These are phyloP conservation scores for Psilocybe subaeruginosa DNA, from an alignment of 768 basidiomycete species.

Conservation along the genomic window DNA sequence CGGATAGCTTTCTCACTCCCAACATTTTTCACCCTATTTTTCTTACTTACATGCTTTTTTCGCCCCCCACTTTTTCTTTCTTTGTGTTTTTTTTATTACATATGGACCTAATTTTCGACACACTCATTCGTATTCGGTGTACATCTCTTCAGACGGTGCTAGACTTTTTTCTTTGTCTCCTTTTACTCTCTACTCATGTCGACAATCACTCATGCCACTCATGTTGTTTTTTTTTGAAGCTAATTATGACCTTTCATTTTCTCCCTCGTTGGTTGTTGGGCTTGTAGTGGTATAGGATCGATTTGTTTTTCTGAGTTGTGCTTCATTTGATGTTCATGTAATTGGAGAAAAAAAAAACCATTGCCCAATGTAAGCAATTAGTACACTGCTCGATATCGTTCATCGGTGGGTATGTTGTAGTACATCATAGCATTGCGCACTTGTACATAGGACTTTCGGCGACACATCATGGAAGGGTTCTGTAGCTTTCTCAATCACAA, in stretches of 20 bases:
- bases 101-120: constrained; percentile 10
- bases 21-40: constrained; percentile 15
- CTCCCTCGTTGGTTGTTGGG: constrained; percentile 17
- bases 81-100: constrained; percentile 8
- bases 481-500: no score
- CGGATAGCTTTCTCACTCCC: constrained; percentile 43
- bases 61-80: not conserved
- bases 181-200: constrained; percentile 9
- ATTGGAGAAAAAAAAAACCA: constrained; percentile 1
- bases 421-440: no score
- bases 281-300: constrained; percentile 9
- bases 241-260: constrained; percentile 22
- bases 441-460: no score
- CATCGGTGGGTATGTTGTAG: no score
- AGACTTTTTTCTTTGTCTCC: constrained; percentile 10
- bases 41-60: not conserved
- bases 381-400: no score
- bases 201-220: constrained; percentile 1
- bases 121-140: constrained; percentile 18
- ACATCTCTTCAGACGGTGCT: constrained; percentile 16
- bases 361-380: no score
- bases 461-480: no score
- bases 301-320: constrained; percentile 8
- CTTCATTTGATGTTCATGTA: constrained; percentile 3
- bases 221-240: constrained; percentile 13